These are phyloP conservation scores for Kitagawia praeruptora DNA, from an alignment of 129 eudicot species.

Conservation along the genomic window DNA sequence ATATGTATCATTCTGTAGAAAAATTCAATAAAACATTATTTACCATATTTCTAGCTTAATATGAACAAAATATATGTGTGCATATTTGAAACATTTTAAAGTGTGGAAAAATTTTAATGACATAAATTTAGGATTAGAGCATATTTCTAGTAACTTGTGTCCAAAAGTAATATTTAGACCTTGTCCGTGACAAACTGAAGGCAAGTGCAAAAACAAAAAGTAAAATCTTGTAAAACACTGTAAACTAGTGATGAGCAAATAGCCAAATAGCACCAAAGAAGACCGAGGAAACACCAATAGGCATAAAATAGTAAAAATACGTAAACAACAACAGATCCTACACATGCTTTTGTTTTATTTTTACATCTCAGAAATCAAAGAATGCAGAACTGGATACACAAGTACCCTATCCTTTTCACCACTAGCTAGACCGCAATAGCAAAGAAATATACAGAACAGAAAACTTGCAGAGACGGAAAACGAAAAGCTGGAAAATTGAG, in stretches of 20 bases:
- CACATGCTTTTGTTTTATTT: constrained; percentile 3
- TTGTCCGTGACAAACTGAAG: background rate
- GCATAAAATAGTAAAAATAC: background rate
- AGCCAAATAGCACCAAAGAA: background rate
- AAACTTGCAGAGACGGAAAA: background rate
- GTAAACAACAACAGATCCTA: background rate
- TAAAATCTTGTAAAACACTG: background rate
- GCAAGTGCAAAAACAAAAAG: background rate
- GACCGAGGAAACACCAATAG: background rate
- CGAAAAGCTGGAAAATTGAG: background rate
- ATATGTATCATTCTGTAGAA: no score
- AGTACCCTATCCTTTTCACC: background rate
- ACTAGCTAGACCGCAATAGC: constrained; percentile 1
- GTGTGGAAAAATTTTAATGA: no score
- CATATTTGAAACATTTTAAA: no score
- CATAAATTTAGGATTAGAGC: background rate
- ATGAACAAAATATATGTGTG: no score
- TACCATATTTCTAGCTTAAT: no score
- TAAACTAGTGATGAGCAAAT: background rate
- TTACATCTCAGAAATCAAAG: background rate
- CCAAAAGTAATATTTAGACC: background rate
- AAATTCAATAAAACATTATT: no score
- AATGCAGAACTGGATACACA: background rate
- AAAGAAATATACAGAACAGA: background rate
- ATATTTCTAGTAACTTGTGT: no score